These are phyloP conservation scores for Filosporella fistucella DNA, from an alignment of 495 filamentous ascomycete genomes.

Conservation along the genomic window DNA sequence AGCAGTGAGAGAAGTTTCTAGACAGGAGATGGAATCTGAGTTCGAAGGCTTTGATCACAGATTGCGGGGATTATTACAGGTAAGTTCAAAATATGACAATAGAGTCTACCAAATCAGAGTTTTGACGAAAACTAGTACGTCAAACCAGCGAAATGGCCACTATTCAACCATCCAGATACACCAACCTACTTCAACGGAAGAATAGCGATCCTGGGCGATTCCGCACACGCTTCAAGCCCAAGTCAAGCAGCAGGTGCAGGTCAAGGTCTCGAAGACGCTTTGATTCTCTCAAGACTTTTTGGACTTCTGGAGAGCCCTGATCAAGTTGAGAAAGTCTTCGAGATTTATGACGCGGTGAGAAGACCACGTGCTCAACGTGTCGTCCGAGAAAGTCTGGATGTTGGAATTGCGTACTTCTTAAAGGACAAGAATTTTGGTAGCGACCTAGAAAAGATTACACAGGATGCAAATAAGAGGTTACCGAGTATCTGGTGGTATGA, in stretches of 20 bases:
- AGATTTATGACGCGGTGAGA: constrained; percentile 54
- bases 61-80: not conserved
- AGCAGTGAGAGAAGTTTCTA: constrained; percentile 36
- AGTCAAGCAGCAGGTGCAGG: constrained; percentile 66
- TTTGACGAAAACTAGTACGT: constrained; percentile 30
- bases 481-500: constrained; percentile 44
- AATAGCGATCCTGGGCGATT: constrained; percentile 59
- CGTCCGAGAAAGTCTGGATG: constrained; percentile 29
- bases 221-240: constrained; percentile 63
- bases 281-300: constrained; percentile 50
- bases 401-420: constrained; percentile 29
- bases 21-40: constrained; percentile 35
- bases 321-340: constrained; percentile 46
- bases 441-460: constrained; percentile 37
- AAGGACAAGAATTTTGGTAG: constrained; percentile 33
- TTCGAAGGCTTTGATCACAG: not conserved
- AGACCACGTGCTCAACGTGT: constrained; percentile 38
- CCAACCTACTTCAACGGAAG: constrained; percentile 48
- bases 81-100: not conserved
- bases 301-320: constrained; percentile 31
- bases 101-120: constrained; percentile 17
- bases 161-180: constrained; percentile 55
- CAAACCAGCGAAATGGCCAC: constrained; percentile 48
- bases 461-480: constrained; percentile 35
- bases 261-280: constrained; percentile 62